These are phyloP conservation scores for Penicillium goetzii DNA, from an alignment of 495 filamentous ascomycete species.

Conservation along the genomic window DNA sequence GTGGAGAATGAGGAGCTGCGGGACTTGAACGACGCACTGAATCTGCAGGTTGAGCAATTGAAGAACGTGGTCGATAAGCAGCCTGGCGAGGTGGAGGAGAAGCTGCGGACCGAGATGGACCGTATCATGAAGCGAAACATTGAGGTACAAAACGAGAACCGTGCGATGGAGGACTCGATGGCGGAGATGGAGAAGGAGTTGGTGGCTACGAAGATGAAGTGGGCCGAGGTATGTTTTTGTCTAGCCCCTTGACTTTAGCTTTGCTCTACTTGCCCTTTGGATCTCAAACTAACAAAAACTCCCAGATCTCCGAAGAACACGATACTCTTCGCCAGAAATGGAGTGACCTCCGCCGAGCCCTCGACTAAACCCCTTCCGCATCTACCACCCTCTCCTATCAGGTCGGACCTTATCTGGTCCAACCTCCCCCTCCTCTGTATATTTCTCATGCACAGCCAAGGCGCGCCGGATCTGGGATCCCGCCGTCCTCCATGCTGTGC, in stretches of 20 bases:
- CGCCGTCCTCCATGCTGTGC: conserved; percentile 5
- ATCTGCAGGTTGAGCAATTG: conserved; percentile 79
- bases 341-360: conserved; percentile 75
- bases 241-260: background rate
- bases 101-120: conserved; percentile 84
- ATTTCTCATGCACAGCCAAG: conserved; percentile 26
- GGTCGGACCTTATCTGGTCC: conserved; percentile 2
- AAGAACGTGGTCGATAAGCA: conserved; percentile 85
- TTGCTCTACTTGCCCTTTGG: background rate
- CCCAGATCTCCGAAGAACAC: conserved; percentile 63
- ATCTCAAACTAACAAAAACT: conserved; percentile 20
- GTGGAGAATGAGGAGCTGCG: conserved; percentile 88
- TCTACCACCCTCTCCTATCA: background rate
- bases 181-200: conserved; percentile 92
- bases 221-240: conserved; percentile 75
- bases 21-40: conserved; percentile 85
- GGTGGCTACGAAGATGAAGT: conserved; percentile 91
- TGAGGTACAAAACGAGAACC: conserved; percentile 94
- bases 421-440: conserved; percentile 26
- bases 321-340: conserved; percentile 79
- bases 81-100: conserved; percentile 82
- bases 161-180: conserved; percentile 84
- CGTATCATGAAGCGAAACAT: conserved; percentile 88
- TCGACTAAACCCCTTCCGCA: conserved; percentile 43
- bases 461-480: conserved; percentile 30